Evolutionary conservation across 2,329 filamentous ascomycete species (phyloP).

Genomic region (Alternaria arbusti): DNA sequence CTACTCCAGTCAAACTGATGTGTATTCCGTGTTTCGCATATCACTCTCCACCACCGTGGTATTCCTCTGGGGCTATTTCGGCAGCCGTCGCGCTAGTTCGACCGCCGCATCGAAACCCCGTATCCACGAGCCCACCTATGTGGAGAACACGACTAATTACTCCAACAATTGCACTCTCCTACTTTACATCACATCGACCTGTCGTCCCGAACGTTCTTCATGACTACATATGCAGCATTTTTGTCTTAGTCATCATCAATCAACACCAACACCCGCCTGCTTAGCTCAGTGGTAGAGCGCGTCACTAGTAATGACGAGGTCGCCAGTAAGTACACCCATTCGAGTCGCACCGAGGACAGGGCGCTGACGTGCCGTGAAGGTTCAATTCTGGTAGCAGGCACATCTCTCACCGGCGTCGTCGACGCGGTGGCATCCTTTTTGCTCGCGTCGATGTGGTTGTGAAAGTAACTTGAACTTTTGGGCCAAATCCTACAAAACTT

Average conservation of each 20-base stretch:
- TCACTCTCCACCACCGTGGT: not conserved
- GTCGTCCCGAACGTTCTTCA: rapidly evolving
- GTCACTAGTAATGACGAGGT: constrained; percentile 49
- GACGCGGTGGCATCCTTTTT: not conserved
- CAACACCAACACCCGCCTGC: constrained; percentile 19
- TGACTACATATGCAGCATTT: rapidly evolving
- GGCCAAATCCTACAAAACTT: not conserved
- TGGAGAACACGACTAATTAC: not conserved
- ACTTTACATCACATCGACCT: not conserved
- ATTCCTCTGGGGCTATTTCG: not conserved
- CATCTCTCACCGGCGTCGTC: not conserved
- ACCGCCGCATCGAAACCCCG: not conserved
- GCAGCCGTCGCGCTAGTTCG: not conserved
- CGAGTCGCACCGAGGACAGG: constrained; percentile 22
- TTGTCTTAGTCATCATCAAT: not conserved
- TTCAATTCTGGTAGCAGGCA: not conserved
- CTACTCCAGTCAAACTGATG: not conserved
- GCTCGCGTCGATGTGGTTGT: not conserved
- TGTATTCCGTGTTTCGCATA: not conserved
- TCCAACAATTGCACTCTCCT: not conserved
- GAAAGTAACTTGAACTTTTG: not conserved
- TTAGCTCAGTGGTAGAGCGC: constrained; percentile 47
- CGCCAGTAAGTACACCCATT: constrained; percentile 29
- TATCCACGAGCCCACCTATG: not conserved
- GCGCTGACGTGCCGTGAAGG: not conserved